Conservation (phyloP, 176 grass and related monocot species). For the Oryza glaberrima region DNA sequence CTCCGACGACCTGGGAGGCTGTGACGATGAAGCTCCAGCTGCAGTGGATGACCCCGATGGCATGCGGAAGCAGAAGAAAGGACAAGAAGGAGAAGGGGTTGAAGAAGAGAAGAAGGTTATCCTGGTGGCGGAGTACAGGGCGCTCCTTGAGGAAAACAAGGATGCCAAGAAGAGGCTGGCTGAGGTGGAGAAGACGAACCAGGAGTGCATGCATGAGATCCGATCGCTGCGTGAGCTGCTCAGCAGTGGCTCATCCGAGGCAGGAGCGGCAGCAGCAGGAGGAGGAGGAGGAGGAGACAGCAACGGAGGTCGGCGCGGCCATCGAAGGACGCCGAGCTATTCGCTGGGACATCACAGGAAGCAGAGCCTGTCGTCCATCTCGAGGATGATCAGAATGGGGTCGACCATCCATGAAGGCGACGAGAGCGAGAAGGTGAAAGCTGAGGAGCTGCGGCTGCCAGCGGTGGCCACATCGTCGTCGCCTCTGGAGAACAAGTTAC, state of each 20-base stretch:
- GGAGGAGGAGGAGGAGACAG: neutral
- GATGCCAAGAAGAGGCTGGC: conserved; percentile 61
- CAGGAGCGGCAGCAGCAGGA: neutral
- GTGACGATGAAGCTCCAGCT: neutral
- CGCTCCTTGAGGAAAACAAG: conserved; percentile 66
- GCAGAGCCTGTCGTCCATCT: conserved; percentile 50
- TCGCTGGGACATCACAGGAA: conserved; percentile 32
- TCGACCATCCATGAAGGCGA: conserved; percentile 30
- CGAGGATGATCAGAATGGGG: conserved; percentile 46
- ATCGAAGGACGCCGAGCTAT: conserved; percentile 54
- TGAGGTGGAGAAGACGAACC: conserved; percentile 67
- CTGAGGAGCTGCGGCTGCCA: conserved; percentile 48
- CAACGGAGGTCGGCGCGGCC: neutral
- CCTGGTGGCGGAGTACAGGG: conserved; percentile 58
- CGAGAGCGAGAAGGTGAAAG: neutral
- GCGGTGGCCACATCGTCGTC: conserved; percentile 35
- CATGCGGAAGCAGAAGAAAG: conserved; percentile 43
- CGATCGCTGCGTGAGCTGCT: conserved; percentile 53
- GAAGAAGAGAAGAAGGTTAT: conserved; percentile 66
- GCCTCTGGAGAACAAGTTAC: conserved; percentile 65
- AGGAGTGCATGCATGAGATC: conserved; percentile 72
- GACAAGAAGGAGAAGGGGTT: neutral
- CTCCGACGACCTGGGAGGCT: conserved; percentile 5
- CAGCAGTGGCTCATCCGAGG: neutral
- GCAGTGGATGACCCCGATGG: neutral